Base-by-base conservation (phyloP, 1,139 yeast genomes). In the Zygoascus meyerae region DNA sequence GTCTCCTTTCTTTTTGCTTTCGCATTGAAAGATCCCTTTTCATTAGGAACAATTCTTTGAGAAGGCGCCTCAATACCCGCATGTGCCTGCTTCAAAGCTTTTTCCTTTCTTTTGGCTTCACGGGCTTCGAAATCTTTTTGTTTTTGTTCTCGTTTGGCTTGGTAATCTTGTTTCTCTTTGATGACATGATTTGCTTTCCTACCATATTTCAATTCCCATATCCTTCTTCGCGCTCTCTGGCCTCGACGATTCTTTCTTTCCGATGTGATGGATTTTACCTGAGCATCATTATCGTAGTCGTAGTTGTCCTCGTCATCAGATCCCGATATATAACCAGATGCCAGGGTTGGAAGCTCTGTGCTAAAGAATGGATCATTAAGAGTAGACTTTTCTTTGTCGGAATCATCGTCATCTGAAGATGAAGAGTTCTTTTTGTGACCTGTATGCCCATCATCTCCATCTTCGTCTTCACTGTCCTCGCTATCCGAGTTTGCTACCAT, bases 181-280 rank as follows among this genome's bases (percentile, higher is more conserved):
- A 78, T 73, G 33, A 89, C 73, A 63, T 94, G 99, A 49, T 81
- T 83, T n/a, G 98, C 98, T 34, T 72, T 72, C 32, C 68, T 66
- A 34, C 98, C 98, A 62, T 74, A 92, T 64, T 92, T 92, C 66
- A 77, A 71, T 60, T 89, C 98, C 97, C 97, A 90, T 47, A 92
- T 87, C 70, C 85, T 84, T 64, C 92, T 94, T 68, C 99, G 81
- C 1, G 97, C 98, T 55, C 97, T 74, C 71, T 94, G 98, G 16
- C 98, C 98, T 62, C 97, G 79, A 67, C 98, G 76, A 64, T 92
- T 94, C 59, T 89, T 89, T 54, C 94, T 56, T 62, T 68, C 53
- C 45, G 75, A 72, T 1, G 76, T 73, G 21, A 75, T 74, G 44
- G 74, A 73, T 53, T 78, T 75, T 6, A 83, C 89, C 1, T 79